phyloP scores from a whole-genome alignment of 2,329 filamentous ascomycete species.

The Allantophomopsis cytisporea region DNA sequence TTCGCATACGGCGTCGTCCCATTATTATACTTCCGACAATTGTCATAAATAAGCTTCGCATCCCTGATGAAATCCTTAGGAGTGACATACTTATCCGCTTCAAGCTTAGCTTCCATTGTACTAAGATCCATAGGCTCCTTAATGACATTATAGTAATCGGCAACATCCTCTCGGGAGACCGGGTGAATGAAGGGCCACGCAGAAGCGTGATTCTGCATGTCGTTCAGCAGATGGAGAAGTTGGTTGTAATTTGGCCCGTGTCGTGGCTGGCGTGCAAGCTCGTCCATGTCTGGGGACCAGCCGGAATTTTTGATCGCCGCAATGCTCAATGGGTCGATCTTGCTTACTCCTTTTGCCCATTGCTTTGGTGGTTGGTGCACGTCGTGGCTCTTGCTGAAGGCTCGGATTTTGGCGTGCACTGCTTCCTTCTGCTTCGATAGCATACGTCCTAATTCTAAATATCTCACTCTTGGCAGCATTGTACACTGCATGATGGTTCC shows the following conservation, averaged over 20 bases:
- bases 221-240: conserved; percentile 81
- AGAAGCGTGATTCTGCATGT: conserved; percentile 84
- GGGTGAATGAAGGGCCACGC: conserved; percentile 93
- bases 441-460: conserved; percentile 87
- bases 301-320: conserved; percentile 82
- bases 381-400: conserved; percentile 78
- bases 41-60: conserved; percentile 80
- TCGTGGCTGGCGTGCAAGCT: conserved; percentile 83
- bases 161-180: conserved; percentile 89
- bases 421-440: conserved; percentile 94
- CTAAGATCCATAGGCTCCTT: conserved; percentile 93
- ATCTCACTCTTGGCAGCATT: conserved; percentile 90
- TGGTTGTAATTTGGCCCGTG: conserved; percentile 96
- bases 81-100: conserved; percentile 80
- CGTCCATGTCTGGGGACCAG: conserved; percentile 97
- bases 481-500: conserved; percentile 99
- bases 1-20: conserved; percentile 93
- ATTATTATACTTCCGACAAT: conserved; percentile 93
- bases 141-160: conserved; percentile 99
- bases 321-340: conserved; percentile 78
- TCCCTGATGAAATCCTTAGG: conserved; percentile 90
- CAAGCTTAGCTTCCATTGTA: conserved; percentile 92
- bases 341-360: conserved; percentile 62
- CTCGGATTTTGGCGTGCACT: conserved; percentile 87
- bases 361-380: conserved; percentile 75